These are phyloP conservation scores for Metschnikowia picachoensis DNA, from an alignment of 805 yeast species.

Conservation along the genomic window DNA sequence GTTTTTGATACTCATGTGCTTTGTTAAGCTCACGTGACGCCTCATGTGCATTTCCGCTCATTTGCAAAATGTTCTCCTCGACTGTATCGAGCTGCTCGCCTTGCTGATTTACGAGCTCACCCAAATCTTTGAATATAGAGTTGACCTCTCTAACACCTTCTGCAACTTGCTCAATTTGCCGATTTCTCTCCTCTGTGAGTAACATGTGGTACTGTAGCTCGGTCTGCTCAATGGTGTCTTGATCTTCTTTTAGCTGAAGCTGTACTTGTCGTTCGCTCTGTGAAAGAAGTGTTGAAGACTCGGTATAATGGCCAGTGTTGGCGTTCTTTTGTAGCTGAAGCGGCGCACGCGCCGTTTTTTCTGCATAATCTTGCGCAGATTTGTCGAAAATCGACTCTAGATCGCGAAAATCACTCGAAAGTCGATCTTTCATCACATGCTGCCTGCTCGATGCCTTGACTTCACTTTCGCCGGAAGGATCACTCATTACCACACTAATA, in stretches of 20 bases:
- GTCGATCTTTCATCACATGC: constrained; percentile 46
- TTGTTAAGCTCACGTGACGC: constrained; percentile 68
- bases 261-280: constrained; percentile 25
- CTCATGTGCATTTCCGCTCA: constrained; percentile 60
- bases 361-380: constrained; percentile 46
- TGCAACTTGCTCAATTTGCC: constrained; percentile 67
- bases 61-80: constrained; percentile 68
- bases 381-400: constrained; percentile 44
- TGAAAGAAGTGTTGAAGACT: constrained; percentile 38
- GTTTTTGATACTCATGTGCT: constrained; percentile 73
- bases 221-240: constrained; percentile 41
- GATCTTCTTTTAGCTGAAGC: constrained; percentile 29
- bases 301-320: constrained; percentile 14
- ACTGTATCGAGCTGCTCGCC: constrained; percentile 81
- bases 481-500: constrained; percentile 27
- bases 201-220: constrained; percentile 61
- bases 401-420: constrained; percentile 53
- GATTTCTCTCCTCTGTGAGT: constrained; percentile 66
- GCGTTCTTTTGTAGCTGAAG: neutral
- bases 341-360: constrained; percentile 29
- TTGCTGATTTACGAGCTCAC: constrained; percentile 75
- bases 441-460: constrained; percentile 37
- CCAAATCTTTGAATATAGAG: constrained; percentile 77
- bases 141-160: constrained; percentile 83
- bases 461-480: constrained; percentile 10